Base-by-base conservation (phyloP, 805 yeast species). In the Cyberlindnera maritima region DNA sequence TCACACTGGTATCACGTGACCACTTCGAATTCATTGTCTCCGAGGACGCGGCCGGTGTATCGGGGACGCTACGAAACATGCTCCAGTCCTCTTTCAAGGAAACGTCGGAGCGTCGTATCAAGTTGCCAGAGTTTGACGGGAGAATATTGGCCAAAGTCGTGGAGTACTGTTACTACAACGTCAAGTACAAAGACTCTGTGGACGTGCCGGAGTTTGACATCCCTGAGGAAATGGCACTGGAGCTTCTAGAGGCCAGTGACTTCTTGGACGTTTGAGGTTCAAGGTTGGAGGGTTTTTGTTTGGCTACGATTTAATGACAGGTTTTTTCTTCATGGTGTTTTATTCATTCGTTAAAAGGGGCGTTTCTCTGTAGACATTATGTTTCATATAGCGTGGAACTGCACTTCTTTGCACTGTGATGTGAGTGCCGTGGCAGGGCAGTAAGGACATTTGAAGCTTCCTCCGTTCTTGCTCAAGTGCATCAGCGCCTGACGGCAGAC, bases 191-290 rank as follows among this genome's bases (percentile, higher is more conserved):
- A 52, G 80, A 78, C 41, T 3, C 44, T 10, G 76, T 71, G 29
- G 83, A 79, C 41, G 79, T 86, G 7, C 96, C 96, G 0, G 94
- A 87, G 46, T 94, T 94, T 65, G 85, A 86, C 32, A 80, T 94
- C 2, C 97, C 98, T 1, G 91, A 97, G 0, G 97, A 89, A 55
- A 77, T 92, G 80, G 96, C 98, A 0, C 70, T 92, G 51, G 98
- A 94, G 62, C 69, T 92, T 55, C 67, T 94, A 38, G 92, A 94
- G 32, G 96, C 96, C 21, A 96, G 98, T 2, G 99, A 94, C 62
- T 92, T 80, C 62, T 68, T 89, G 57, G 92, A 88, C 56, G 83
- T 81, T 36, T 79, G 44, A 49, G 2, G 18, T n/a, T n/a, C n/a
- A 21, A 21, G 25, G 9, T 6, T 21, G 25, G 25, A n/a, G n/a